These are phyloP conservation scores for Acanthamoeba sp. DNA, from an alignment of 208 protist genomes.

Conservation along the genomic window DNA sequence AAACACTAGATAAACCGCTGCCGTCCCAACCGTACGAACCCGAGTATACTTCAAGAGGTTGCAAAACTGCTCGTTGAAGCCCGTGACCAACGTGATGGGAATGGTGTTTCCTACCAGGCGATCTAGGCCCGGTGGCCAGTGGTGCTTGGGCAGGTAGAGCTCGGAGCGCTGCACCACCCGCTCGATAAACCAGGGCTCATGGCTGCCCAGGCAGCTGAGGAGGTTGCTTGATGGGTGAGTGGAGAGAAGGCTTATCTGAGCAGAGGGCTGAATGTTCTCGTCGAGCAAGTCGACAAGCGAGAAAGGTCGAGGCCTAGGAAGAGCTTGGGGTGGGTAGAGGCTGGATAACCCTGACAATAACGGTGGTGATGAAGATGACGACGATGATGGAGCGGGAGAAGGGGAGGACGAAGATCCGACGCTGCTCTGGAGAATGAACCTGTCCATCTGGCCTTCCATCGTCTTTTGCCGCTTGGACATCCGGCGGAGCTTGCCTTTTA, in stretches of 20 bases:
- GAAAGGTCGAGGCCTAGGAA: not conserved
- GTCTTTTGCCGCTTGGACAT: not conserved
- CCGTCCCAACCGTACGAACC: not conserved
- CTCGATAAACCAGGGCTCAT: not conserved
- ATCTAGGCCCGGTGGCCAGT: not conserved
- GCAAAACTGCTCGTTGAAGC: not conserved
- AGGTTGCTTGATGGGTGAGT: not conserved
- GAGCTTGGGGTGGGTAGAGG: not conserved
- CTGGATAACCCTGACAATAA: no score
- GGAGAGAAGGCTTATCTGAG: not conserved
- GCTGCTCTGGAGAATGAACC: not conserved
- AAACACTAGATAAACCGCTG: no score
- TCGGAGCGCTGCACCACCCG: not conserved
- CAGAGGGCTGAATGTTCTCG: no score
- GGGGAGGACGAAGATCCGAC: not conserved
- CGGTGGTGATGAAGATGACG: not conserved
- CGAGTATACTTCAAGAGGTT: not conserved
- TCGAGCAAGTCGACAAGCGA: not conserved
- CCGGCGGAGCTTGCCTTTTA: not conserved
- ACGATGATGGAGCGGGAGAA: not conserved
- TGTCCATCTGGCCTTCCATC: not conserved
- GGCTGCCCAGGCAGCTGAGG: not conserved
- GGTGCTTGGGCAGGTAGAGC: not conserved
- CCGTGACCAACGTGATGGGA: not conserved
- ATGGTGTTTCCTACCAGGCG: not conserved